Percentiles rank a stretch among this genome's conserved stretches.
Conservation (phyloP, 2,329 filamentous ascomycete species). For the Diaporthe sp. region DNA sequence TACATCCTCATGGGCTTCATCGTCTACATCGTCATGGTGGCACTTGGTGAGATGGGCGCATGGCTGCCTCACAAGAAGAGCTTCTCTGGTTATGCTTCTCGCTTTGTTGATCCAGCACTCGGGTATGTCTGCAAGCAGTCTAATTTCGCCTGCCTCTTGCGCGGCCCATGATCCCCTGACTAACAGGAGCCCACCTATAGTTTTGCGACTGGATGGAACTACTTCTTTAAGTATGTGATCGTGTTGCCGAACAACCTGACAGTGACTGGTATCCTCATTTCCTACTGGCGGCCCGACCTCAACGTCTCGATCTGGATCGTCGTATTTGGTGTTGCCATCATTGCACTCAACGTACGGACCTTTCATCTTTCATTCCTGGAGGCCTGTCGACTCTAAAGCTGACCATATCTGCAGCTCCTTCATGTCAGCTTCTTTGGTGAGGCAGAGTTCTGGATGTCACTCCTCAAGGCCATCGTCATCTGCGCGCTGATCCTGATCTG, state of each 20-base stretch:
- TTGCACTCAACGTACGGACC: conserved; percentile 49
- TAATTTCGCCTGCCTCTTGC: neutral
- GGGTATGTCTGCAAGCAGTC: conserved; percentile 41
- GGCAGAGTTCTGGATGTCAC: conserved; percentile 29
- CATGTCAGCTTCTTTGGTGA: conserved; percentile 9
- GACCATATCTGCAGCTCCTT: neutral
- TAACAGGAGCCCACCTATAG: conserved; percentile 35
- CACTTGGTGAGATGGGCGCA: conserved; percentile 51
- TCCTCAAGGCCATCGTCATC: conserved; percentile 35
- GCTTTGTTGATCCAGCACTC: conserved; percentile 49
- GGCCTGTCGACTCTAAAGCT: neutral
- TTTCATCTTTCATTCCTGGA: no score
- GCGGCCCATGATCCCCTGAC: neutral
- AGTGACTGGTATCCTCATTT: conserved; percentile 52
- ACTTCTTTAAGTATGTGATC: conserved; percentile 59
- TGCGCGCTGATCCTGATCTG: conserved; percentile 53
- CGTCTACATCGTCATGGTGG: conserved; percentile 69
- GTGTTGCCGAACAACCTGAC: conserved; percentile 54
- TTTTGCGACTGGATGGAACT: conserved; percentile 61
- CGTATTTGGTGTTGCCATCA: conserved; percentile 50
- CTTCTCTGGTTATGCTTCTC: conserved; percentile 47
- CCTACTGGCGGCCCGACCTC: conserved; percentile 53
- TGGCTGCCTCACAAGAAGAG: conserved; percentile 47
- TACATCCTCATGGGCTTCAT: conserved; percentile 60
- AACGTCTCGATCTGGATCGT: conserved; percentile 55